Percentiles rank a stretch among this genome's conserved stretches.
These are phyloP conservation scores for Mycena polygramma DNA, from an alignment of 768 basidiomycete species.

Conservation along the genomic window DNA sequence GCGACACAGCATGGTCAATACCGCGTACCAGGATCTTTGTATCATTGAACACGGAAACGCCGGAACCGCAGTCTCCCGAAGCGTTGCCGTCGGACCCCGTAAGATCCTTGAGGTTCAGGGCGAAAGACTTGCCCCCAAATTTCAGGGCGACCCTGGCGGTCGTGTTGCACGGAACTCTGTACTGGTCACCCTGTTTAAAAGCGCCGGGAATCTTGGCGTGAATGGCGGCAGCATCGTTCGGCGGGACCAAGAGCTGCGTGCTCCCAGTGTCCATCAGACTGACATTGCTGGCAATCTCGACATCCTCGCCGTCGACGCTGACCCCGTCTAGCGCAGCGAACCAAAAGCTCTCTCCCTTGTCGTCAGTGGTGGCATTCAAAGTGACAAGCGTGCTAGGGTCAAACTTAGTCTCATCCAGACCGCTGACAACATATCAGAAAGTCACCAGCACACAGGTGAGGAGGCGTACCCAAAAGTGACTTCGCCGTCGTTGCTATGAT, in stretches of 20 bases:
- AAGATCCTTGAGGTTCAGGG: conserved; percentile 33
- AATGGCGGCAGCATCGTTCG: conserved; percentile 22
- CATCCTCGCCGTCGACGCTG: conserved; percentile 23
- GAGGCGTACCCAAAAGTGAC: conserved; percentile 77
- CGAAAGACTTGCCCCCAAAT: conserved; percentile 29
- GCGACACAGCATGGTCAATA: too few relatives aligned
- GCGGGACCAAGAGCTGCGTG: conserved; percentile 22
- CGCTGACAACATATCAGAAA: conserved; percentile 47
- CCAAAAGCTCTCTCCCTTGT: conserved; percentile 73
- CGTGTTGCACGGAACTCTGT: conserved; percentile 39
- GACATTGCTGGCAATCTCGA: conserved; percentile 11
- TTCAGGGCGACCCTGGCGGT: conserved; percentile 31
- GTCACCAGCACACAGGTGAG: not conserved
- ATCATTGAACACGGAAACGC: conserved; percentile 21
- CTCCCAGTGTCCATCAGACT: conserved; percentile 38
- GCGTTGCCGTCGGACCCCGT: conserved; percentile 8
- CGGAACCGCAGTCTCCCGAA: conserved; percentile 31
- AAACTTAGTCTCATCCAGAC: conserved; percentile 78
- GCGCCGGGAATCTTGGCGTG: conserved; percentile 34
- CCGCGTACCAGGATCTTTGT: conserved; percentile 19
- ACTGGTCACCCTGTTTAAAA: conserved; percentile 21
- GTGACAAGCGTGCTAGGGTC: conserved; percentile 68
- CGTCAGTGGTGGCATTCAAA: conserved; percentile 67
- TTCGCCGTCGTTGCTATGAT: conserved; percentile 67
- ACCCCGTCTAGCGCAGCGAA: conserved; percentile 20